Conservation (phyloP, 768 basidiomycete species). For the Pleurotus pulmonarius region DNA sequence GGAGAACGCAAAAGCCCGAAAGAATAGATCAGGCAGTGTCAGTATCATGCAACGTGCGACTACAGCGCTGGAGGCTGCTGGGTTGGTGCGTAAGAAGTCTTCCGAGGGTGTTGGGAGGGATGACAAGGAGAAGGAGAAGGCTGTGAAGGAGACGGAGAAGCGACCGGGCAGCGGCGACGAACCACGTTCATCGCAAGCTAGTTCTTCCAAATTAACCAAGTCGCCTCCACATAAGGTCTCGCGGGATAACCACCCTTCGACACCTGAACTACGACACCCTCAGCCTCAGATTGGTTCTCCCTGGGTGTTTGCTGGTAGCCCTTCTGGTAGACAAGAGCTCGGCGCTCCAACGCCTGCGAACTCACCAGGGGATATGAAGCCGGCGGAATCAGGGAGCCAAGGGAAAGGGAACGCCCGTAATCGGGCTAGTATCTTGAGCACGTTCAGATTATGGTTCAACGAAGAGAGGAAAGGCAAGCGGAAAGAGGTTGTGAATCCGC, state of each 20-base stretch:
- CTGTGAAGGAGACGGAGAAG: constrained; percentile 40
- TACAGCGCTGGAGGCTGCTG: constrained; percentile 83
- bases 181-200: constrained; percentile 61
- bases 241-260: constrained; percentile 44
- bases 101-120: constrained; percentile 62
- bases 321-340: constrained; percentile 31
- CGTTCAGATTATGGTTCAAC: constrained; percentile 90
- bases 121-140: constrained; percentile 43
- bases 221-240: constrained; percentile 59
- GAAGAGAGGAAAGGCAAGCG: constrained; percentile 89
- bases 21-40: constrained; percentile 82
- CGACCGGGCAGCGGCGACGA: constrained; percentile 49
- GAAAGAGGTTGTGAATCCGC: constrained; percentile 41
- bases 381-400: constrained; percentile 27
- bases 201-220: constrained; percentile 65
- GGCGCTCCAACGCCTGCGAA: constrained; percentile 43
- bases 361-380: constrained; percentile 53
- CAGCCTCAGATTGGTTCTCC: constrained; percentile 55
- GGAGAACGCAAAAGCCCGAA: constrained; percentile 56
- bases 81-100: constrained; percentile 80
- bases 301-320: constrained; percentile 61
- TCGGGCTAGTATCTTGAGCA: constrained; percentile 76
- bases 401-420: constrained; percentile 44
- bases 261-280: constrained; percentile 37
- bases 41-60: constrained; percentile 96